A percentile compares a stretch with the other conserved stretches of the same genome.
phyloP scores from a whole-genome alignment of 345 rosid genomes.

The Citropsis articulata region DNA sequence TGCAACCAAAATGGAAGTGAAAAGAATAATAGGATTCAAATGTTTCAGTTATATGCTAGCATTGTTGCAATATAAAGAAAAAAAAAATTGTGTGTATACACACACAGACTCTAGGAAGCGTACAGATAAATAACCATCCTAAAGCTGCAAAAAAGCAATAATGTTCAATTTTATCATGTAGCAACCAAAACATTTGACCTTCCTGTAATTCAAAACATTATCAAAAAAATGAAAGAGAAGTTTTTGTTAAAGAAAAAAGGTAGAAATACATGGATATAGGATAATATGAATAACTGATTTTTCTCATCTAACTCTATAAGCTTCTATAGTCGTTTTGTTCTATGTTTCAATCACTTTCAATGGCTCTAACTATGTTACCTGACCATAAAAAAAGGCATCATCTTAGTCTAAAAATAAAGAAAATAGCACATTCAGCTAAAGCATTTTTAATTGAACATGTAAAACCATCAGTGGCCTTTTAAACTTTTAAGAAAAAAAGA shows the following conservation, averaged over 20 bases:
- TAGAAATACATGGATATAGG: conserved; percentile 48
- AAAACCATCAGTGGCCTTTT: not conserved
- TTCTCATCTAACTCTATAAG: conserved; percentile 47
- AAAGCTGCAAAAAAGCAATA: not conserved
- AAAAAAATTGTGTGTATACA: too few species aligned
- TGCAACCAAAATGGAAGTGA: conserved; percentile 1
- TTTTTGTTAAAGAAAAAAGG: not conserved
- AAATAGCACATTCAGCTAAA: not conserved
- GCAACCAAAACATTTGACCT: too few species aligned
- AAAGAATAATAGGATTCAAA: not conserved
- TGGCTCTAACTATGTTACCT: conserved; percentile 60
- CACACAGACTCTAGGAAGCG: not conserved
- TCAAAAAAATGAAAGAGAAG: not conserved
- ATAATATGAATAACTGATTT: conserved; percentile 38
- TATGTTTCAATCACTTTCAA: conserved; percentile 55
- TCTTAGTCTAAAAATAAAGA: not conserved
- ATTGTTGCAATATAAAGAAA: not conserved
- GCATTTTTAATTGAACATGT: not conserved
- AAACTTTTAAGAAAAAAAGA: not conserved
- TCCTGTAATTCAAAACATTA: not conserved
- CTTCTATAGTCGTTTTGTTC: conserved; percentile 65
- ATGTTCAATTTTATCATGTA: not conserved
- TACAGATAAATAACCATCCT: not conserved
- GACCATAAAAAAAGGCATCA: conserved; percentile 14
- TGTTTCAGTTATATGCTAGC: too few species aligned